Evolutionary conservation across 352 stramenopile genomes (phyloP), one percentile per base, ranked within the genome.

Genomic region (Halophytophthora batemanensis): DNA sequence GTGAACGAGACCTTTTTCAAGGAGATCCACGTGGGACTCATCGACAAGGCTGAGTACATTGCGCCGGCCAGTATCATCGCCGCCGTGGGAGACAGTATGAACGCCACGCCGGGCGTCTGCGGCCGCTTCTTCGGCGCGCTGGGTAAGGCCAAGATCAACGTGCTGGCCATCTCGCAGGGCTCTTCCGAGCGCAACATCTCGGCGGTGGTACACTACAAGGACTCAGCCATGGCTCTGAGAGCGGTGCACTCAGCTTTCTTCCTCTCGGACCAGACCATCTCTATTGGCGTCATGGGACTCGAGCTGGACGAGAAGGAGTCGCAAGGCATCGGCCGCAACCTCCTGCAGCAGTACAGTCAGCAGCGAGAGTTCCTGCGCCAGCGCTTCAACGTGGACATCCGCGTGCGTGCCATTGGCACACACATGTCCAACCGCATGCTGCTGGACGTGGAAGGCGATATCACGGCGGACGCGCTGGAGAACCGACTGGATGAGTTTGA

Each of bases 161-260:
- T 98, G 45, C 66, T 98, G 31, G 93, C 87, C 10, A 98, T 98
- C 59, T 96, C 95, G 10, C 96, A 99, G 61, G 96, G 95, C 36
- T 95, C 82, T 0, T 92, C 83, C 3, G 93, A 98, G 73, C 77
- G 93, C 34, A 98, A 98, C 61, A 98, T 98, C 63, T 98, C 92
- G 4, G 91, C 89, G 25, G 94, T 98, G 34, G 93, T 99, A 15
- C 66, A 66, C 8, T 82, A 84, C 53, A 61, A 80, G 25, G 86
- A 98, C 61, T 96, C 91, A 25, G 92, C 90, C 2, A 76, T 87
- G 31, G 95, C 96, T 31, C 66, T 99, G 22, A 86, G 94, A 29
- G 91, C 94, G 4, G 87, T 97, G 10, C 96, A 99, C 72, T 92
- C 93, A 33, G 90, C 90, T 3, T 99, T 99, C 70, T 95, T 96